Evolutionary conservation across 345 rosid species (phyloP).

Genomic region (Ceriops decandra): DNA sequence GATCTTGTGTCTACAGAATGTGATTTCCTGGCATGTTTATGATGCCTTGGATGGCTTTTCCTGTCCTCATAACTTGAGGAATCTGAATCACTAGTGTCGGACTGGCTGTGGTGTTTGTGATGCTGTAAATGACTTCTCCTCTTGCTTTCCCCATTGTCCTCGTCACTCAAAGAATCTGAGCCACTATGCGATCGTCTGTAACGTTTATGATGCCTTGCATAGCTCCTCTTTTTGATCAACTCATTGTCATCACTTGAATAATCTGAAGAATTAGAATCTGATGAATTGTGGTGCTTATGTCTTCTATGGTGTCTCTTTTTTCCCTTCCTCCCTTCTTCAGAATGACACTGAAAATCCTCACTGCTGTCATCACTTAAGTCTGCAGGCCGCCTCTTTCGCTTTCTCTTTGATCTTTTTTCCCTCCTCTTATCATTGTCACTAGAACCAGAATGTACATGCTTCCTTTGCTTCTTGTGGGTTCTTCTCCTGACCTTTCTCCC

Average conservation of each 20-base stretch:
- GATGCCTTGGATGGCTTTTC: conserved; percentile 23
- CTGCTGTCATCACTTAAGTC: conserved; percentile 37
- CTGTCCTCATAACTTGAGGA: conserved; percentile 26
- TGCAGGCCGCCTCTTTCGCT: conserved; percentile 41
- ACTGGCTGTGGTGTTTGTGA: conserved; percentile 29
- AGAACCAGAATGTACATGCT: conserved; percentile 42
- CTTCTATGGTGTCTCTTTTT: conserved; percentile 42
- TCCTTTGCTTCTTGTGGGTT: conserved; percentile 54
- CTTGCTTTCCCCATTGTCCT: conserved; percentile 24
- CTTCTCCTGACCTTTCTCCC: conserved; percentile 50
- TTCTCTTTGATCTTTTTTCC: conserved; percentile 53
- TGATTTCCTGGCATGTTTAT: conserved; percentile 18
- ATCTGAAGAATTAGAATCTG: conserved; percentile 32
- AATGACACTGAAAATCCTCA: conserved; percentile 38
- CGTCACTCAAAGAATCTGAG: conserved; percentile 33
- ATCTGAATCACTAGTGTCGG: conserved; percentile 5
- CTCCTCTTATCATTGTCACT: conserved; percentile 48
- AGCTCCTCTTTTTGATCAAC: conserved; percentile 28
- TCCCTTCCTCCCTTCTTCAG: conserved; percentile 48
- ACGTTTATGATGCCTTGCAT: conserved; percentile 26
- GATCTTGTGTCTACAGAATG: conserved; percentile 21
- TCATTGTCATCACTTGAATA: conserved; percentile 37
- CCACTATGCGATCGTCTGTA: conserved; percentile 18
- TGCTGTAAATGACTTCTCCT: conserved; percentile 34
- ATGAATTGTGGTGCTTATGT: conserved; percentile 37